Conservation (phyloP, 2,329 filamentous ascomycete species). For the Westerdykella aurantiaca region DNA sequence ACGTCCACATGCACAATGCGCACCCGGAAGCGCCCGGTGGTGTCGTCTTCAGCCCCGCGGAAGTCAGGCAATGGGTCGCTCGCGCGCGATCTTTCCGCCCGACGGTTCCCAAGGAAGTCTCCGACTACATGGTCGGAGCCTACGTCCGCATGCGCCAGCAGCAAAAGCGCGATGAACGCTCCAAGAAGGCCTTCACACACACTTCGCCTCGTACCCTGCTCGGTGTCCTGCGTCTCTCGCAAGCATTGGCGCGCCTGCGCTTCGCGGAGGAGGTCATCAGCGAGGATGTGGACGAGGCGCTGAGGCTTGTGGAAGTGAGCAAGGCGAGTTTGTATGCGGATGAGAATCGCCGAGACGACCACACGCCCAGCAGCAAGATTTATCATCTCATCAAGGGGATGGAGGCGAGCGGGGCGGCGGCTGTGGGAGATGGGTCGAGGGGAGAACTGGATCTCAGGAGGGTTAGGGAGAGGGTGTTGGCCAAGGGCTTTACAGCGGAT, state of each 20-base stretch:
- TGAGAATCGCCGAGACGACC: conserved; percentile 52
- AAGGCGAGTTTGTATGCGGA: conserved; percentile 85
- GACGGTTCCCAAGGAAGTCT: conserved; percentile 74
- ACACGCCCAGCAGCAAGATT: conserved; percentile 81
- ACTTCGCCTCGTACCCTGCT: conserved; percentile 90
- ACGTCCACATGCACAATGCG: conserved; percentile 93
- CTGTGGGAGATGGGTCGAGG: conserved; percentile 65
- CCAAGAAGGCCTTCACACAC: conserved; percentile 88
- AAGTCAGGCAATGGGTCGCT: conserved; percentile 94
- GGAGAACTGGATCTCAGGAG: conserved; percentile 80
- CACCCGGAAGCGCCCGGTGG: conserved; percentile 67
- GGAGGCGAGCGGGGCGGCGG: conserved; percentile 74
- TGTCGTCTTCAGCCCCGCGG: conserved; percentile 83
- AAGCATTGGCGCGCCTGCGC: conserved; percentile 85
- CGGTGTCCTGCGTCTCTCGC: conserved; percentile 84
- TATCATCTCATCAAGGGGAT: conserved; percentile 90
- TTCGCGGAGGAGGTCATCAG: conserved; percentile 80
- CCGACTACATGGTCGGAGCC: conserved; percentile 94
- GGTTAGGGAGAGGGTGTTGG: conserved; percentile 85
- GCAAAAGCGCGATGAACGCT: conserved; percentile 84
- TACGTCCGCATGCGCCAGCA: conserved; percentile 92
- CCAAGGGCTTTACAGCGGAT: conserved; percentile 94
- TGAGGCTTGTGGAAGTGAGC: conserved; percentile 85
- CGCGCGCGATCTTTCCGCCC: conserved; percentile 86
- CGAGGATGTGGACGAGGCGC: conserved; percentile 92